Conservation (phyloP, 352 stramenopile genomes). For the Globisporangium heterothallicum region DNA sequence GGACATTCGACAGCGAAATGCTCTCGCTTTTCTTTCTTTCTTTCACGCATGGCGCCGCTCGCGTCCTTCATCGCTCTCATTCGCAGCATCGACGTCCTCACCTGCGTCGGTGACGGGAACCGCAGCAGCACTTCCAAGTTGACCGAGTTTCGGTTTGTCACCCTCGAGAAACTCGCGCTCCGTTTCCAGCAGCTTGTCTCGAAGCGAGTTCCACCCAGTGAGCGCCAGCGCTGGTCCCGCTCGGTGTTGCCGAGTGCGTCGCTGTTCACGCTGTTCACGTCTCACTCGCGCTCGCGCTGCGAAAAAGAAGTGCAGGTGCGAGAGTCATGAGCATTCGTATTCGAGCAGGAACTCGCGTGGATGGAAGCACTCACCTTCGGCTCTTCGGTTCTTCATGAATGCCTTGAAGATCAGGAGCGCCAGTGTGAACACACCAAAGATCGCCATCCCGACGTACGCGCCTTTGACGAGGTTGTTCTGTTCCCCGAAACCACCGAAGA, state of each 20-base stretch:
- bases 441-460: conserved; percentile 1
- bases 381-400: conserved; percentile 1
- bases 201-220: conserved; percentile 14
- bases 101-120: not conserved
- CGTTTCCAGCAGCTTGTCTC: conserved; percentile 14
- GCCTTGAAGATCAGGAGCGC: not conserved
- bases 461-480: conserved; percentile 3
- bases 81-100: not conserved
- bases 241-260: not conserved
- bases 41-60: too few relatives aligned
- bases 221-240: conserved; percentile 9
- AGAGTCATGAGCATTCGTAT: too few relatives aligned
- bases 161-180: conserved; percentile 10
- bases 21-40: too few relatives aligned
- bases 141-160: conserved; percentile 7
- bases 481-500: conserved; percentile 2
- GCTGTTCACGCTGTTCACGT: not conserved
- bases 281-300: not conserved
- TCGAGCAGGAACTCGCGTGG: too few relatives aligned
- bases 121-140: not conserved
- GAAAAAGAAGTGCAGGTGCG: too few relatives aligned
- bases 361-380: not conserved
- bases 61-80: too few relatives aligned
- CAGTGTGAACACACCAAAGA: conserved; percentile 4
- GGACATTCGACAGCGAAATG: too few relatives aligned